These are phyloP conservation scores for Boletus albobrunnescens DNA, from an alignment of 1,284 basidiomycete species.

Conservation along the genomic window DNA sequence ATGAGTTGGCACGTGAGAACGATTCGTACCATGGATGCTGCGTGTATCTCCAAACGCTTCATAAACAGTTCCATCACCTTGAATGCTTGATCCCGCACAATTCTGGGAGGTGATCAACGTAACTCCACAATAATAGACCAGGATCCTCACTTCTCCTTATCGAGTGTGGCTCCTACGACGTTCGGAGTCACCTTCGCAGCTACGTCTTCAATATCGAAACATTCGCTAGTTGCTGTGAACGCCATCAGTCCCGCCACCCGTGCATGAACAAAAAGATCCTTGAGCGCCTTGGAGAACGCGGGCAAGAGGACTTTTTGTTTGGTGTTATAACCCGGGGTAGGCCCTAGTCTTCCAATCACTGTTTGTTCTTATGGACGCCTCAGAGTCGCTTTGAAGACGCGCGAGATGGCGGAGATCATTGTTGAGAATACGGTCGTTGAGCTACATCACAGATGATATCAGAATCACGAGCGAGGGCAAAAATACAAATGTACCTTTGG, in stretches of 20 bases:
- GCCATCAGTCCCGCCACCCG: constrained; percentile 95
- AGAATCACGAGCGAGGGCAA: neutral
- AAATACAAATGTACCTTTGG: constrained; percentile 64
- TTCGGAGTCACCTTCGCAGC: constrained; percentile 86
- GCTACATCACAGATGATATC: constrained; percentile 39
- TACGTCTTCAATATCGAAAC: constrained; percentile 86
- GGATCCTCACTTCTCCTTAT: constrained; percentile 76
- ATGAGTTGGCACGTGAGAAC: neutral
- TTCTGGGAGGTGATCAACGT: constrained; percentile 41
- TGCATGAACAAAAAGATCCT: constrained; percentile 90
- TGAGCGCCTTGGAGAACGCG: constrained; percentile 87
- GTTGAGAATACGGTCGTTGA: constrained; percentile 90
- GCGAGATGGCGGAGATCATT: constrained; percentile 94
- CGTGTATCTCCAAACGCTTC: constrained; percentile 77
- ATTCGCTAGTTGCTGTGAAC: constrained; percentile 91
- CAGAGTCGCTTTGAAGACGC: constrained; percentile 87
- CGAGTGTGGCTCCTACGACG: constrained; percentile 76
- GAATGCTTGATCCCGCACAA: constrained; percentile 92
- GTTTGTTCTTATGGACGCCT: constrained; percentile 95
- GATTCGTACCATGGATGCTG: constrained; percentile 66
- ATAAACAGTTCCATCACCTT: constrained; percentile 85
- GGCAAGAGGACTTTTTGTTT: constrained; percentile 94
- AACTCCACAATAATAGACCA: neutral
- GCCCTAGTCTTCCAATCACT: constrained; percentile 92
- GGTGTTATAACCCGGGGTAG: constrained; percentile 80